phyloP scores from a whole-genome alignment of 2,329 filamentous ascomycete species.

The Colletotrichum eleusines region DNA sequence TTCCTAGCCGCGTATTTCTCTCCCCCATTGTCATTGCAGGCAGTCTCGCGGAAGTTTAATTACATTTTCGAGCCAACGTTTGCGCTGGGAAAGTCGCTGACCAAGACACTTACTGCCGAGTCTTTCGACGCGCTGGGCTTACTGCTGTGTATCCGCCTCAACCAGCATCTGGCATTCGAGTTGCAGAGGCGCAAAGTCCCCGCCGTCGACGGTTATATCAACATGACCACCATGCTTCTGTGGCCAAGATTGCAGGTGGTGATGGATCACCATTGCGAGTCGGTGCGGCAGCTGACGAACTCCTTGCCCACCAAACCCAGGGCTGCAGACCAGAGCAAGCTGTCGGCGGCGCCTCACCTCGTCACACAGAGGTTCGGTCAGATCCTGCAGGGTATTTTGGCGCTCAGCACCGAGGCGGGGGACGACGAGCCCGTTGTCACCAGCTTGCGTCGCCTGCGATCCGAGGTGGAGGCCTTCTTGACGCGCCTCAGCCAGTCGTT shows the following conservation, averaged over 20 bases:
- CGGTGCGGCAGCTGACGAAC: slow-evolving; percentile 74
- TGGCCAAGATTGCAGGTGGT: slow-evolving; percentile 96
- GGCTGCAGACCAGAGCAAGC: slow-evolving; percentile 62
- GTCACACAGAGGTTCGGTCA: slow-evolving; percentile 97
- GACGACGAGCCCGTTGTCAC: slow-evolving; percentile 93
- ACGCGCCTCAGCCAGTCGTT: slow-evolving; percentile 81
- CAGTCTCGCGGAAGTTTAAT: slow-evolving; percentile 84
- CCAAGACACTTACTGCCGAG: slow-evolving; percentile 79
- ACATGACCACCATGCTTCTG: slow-evolving; percentile 93
- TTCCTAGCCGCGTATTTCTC: slow-evolving; percentile 93
- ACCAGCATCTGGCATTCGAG: slow-evolving; percentile 94
- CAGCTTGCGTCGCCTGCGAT: slow-evolving; percentile 80
- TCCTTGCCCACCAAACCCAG: slow-evolving; percentile 61
- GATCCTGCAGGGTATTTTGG: slow-evolving; percentile 85
- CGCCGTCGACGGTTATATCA: slow-evolving; percentile 90
- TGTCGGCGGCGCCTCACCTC: slow-evolving; percentile 87
- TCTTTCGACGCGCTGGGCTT: slow-evolving; percentile 89
- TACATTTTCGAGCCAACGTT: slow-evolving; percentile 94
- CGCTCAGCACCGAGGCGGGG: slow-evolving; percentile 87
- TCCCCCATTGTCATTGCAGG: slow-evolving; percentile 78
- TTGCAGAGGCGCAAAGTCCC: slow-evolving; percentile 92
- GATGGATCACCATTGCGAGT: slow-evolving; percentile 94
- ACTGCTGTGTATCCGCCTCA: slow-evolving; percentile 90
- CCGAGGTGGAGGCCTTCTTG: slow-evolving; percentile 87
- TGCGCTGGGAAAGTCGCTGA: slow-evolving; percentile 81